Conservation (phyloP, 768 basidiomycete species). For the Podaxis rugospora region DNA sequence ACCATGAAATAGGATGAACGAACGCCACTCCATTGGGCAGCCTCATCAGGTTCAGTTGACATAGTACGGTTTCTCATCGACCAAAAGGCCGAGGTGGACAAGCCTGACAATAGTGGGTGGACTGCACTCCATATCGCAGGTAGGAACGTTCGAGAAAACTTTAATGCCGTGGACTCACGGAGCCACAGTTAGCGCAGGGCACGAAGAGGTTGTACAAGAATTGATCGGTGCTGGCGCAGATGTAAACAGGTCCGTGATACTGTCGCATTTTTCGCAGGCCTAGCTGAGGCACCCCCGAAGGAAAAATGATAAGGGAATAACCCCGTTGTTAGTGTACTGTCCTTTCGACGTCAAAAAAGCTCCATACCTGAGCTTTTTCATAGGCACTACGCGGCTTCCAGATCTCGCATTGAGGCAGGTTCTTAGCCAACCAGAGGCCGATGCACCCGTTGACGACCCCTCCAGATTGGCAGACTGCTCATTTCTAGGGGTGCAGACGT, state of each 20-base stretch:
- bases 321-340: constrained; percentile 61
- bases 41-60: constrained; percentile 67
- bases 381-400: constrained; percentile 93
- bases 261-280: constrained; percentile 17
- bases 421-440: constrained; percentile 22
- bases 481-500: constrained; percentile 91
- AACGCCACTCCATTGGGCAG: constrained; percentile 85
- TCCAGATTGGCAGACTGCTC: constrained; percentile 81
- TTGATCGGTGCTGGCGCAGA: constrained; percentile 81
- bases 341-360: constrained; percentile 13
- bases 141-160: constrained; percentile 20
- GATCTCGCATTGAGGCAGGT: constrained; percentile 77
- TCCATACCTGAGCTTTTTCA: constrained; percentile 17
- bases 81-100: constrained; percentile 65
- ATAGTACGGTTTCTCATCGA: constrained; percentile 66
- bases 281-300: constrained; percentile 26
- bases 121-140: constrained; percentile 78
- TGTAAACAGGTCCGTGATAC: constrained; percentile 45
- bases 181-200: constrained; percentile 71
- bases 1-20: constrained; percentile 56
- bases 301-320: constrained; percentile 78
- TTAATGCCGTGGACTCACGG: constrained; percentile 3
- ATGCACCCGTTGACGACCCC: constrained; percentile 24
- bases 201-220: constrained; percentile 69
- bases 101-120: constrained; percentile 67